Evolutionary conservation across 2,329 filamentous ascomycete genomes (phyloP), one percentile per base, ranked within the genome.

Genomic region (Ophiocordyceps sinensis): DNA sequence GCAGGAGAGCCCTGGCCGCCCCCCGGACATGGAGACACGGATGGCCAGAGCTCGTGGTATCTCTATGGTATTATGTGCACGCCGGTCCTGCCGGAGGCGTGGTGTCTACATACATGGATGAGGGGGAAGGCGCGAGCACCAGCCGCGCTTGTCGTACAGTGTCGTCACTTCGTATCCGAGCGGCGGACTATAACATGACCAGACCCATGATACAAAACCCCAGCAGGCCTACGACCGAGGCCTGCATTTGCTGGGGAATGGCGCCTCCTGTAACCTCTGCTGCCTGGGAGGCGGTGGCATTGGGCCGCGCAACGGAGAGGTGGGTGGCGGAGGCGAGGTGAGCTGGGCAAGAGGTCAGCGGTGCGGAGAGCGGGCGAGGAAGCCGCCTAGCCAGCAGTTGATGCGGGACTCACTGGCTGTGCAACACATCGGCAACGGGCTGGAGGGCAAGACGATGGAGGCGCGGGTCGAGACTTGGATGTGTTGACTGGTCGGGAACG

Each of bases 161-260:
- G 19, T 38, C 43, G 36, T 43, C 39, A 45, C 37, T 44, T 45
- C 38, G 38, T 40, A 41, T 41, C 37, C 19, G 17, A 28, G 31
- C 23, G 31, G 36, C 7, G 14, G 31, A 26, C 43, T 52, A 62
- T 42, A 61, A 38, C 49, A 61, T 51, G 46, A 60, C 52, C 38
- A 62, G 47, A 15, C 58, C 54, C 51, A 62, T 54, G 47, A 60
- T 56, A 46, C 57, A 57, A 44, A 62, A 62, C 30, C 56, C 59
- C 42, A 62, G 41, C n/a, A 62, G 49, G 29, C 59, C 59, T 35
- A 47, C 53, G 45, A 58, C 54, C 38, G 59, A 62, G 37, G 49
- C 48, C 45, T 59, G 51, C 55, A 59, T 53, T 39, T 55, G 52
- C 41, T 54, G 51, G 31, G 54, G 50, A 37, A 57, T 50, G 17